Evolutionary conservation across 2,329 filamentous ascomycete genomes (phyloP).

Genomic region (Clonostachys chloroleuca): DNA sequence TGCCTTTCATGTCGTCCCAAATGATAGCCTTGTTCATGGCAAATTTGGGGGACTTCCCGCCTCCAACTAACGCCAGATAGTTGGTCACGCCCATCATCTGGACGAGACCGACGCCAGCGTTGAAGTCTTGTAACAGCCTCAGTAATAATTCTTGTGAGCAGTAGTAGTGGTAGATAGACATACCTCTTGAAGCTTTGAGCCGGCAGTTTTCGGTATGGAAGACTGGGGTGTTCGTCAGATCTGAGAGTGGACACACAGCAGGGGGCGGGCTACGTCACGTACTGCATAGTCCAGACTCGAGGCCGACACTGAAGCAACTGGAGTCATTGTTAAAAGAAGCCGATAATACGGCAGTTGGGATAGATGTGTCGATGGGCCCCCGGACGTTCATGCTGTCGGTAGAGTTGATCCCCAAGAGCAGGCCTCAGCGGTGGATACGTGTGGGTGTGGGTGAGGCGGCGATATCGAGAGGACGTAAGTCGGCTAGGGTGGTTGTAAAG

Average conservation of each 20-base stretch:
- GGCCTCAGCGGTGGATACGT: not conserved
- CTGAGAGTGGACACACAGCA: not conserved
- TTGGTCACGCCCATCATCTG: slow-evolving; percentile 86
- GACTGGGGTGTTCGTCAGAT: slow-evolving; percentile 28
- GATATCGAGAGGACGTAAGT: too few relatives aligned
- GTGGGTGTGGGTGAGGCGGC: not conserved
- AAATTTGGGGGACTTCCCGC: slow-evolving; percentile 80
- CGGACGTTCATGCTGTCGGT: slow-evolving; percentile 75
- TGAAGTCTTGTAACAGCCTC: slow-evolving; percentile 53
- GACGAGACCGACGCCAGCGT: slow-evolving; percentile 75
- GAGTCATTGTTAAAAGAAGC: slow-evolving; percentile 81
- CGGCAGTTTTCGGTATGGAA: slow-evolving; percentile 70
- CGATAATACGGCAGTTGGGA: slow-evolving; percentile 72
- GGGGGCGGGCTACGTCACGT: slow-evolving; percentile 22
- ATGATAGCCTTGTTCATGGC: slow-evolving; percentile 86
- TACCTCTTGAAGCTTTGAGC: slow-evolving; percentile 52
- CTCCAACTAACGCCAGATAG: slow-evolving; percentile 85
- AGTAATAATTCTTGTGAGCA: not conserved
- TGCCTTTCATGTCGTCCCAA: slow-evolving; percentile 83
- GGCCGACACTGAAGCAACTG: slow-evolving; percentile 81
- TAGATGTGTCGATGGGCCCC: slow-evolving; percentile 74
- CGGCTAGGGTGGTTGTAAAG: too few relatives aligned
- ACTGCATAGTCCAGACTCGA: slow-evolving; percentile 85
- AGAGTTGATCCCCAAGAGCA: not conserved
- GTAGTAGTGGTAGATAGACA: not conserved